Evolutionary conservation across 2,329 filamentous ascomycete species (phyloP).

Genomic region (Beauveria sp.): DNA sequence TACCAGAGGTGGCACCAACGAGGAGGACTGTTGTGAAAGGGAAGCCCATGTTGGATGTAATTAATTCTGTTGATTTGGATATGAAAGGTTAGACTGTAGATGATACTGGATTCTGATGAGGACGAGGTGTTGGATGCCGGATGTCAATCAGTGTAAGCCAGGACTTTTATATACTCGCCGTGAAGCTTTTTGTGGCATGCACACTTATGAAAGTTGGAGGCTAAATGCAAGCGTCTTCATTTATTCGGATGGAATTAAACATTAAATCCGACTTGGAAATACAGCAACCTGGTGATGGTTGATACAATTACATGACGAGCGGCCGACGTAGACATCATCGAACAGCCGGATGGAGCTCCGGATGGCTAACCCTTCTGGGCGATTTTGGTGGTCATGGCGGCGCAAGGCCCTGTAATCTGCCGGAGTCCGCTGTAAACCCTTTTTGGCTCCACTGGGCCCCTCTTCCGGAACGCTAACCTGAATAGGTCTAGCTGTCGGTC

Average conservation of each 20-base stretch:
- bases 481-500: background rate
- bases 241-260: background rate
- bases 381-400: background rate
- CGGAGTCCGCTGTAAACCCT: background rate
- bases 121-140: background rate
- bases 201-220: background rate
- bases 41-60: conserved; percentile 36
- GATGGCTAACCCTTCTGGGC: conserved; percentile 7
- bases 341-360: conserved; percentile 4
- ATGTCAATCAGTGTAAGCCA: background rate
- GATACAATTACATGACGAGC: background rate
- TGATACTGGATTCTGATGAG: background rate
- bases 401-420: background rate
- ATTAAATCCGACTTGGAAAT: background rate
- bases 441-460: background rate
- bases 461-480: conserved; percentile 1
- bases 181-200: background rate
- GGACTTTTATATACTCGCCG: background rate
- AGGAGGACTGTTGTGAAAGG: conserved; percentile 48
- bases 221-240: background rate
- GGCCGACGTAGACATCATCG: background rate
- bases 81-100: background rate
- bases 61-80: background rate
- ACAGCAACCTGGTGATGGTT: background rate
- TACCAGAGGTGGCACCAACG: conserved; percentile 25